Base-by-base conservation (phyloP, 768 basidiomycete species). In the Aureoboletus auriporus region DNA sequence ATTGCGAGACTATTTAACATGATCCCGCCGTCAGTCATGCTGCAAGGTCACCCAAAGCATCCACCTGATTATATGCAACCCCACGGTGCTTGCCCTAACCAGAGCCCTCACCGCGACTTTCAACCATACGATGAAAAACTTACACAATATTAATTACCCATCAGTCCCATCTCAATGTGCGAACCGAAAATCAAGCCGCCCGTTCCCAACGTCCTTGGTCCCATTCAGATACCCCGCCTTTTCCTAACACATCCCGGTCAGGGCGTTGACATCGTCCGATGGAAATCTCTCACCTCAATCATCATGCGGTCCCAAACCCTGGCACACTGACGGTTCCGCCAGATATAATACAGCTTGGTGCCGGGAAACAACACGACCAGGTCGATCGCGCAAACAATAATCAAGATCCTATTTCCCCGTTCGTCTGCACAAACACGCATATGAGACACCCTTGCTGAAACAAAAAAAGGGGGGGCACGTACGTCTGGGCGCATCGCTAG, bases 171-270 rank as follows among this genome's bases (percentile, higher is more conserved):
- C 31, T 33, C 39, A 82, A 60, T 83, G 80, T 5, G 74, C 76
- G 52, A 84, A 84, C 12, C 80, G 69, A 68, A 84, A 84, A 55
- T 84, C 80, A 50, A 84, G 61, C 31, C 80, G 65, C 51, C 73
- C 62, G 53, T 82, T 85, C 23, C 83, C 82, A 52, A 73, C 68
- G 46, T 86, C 82, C 31, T 69, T 75, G 1, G 53, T 56, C 7
- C 45, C 51, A 5, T 29, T 33, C 39, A 56, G 7, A 13, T 86
- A 86, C 16, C 78, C 65, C 39, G 71, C 67, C 56, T 75, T 77
- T 59, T 82, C 74, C 80, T 82, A 13, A 11, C 31, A n/a, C 16
- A n/a, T 38, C 64, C 37, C n/a, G n/a, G n/a, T n/a, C n/a, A n/a
- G 12, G 6, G 27, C 26, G 26, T 4, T 2, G 9, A 14, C 17